Evolutionary conservation across 2,329 filamentous ascomycete genomes (phyloP).

Genomic region (Daldinia sp.): DNA sequence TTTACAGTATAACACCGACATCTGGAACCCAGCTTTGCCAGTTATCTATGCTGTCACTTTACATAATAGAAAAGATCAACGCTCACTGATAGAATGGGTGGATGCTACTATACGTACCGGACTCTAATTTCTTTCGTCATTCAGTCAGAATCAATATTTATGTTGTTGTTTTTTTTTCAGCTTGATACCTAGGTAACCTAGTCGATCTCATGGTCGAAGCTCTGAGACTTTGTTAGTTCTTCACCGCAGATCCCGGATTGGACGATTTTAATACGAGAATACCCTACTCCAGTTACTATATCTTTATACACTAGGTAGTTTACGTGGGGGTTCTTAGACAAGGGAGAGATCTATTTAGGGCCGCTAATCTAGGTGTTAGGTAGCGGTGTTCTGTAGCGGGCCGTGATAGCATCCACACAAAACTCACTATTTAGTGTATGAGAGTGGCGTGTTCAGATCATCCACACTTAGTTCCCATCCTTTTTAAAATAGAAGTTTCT

Average conservation of each 20-base stretch:
- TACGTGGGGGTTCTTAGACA: conserved; percentile 11
- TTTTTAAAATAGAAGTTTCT: background rate
- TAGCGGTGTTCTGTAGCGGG: conserved; percentile 19
- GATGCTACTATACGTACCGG: background rate
- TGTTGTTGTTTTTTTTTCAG: background rate
- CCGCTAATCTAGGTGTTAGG: conserved; percentile 13
- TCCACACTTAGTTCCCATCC: background rate
- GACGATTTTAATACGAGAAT: conserved; percentile 26
- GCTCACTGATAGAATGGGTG: background rate
- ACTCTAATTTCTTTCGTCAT: background rate
- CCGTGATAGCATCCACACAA: conserved; percentile 18
- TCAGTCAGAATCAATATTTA: background rate
- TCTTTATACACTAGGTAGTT: background rate
- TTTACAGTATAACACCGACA: conserved; percentile 26
- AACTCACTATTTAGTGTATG: background rate
- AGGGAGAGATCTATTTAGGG: conserved; percentile 18
- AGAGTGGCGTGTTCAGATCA: conserved; percentile 1
- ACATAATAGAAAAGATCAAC: background rate
- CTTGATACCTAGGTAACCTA: background rate
- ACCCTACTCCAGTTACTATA: conserved; percentile 11
- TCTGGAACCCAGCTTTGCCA: conserved; percentile 4
- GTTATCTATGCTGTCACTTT: conserved; percentile 13
- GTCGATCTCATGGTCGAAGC: conserved; percentile 6
- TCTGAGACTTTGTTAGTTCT: conserved; percentile 4
- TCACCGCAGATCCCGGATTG: conserved; percentile 18